Base-by-base conservation (phyloP, 306 rosid genomes). In the Spatholobus suberectus region DNA sequence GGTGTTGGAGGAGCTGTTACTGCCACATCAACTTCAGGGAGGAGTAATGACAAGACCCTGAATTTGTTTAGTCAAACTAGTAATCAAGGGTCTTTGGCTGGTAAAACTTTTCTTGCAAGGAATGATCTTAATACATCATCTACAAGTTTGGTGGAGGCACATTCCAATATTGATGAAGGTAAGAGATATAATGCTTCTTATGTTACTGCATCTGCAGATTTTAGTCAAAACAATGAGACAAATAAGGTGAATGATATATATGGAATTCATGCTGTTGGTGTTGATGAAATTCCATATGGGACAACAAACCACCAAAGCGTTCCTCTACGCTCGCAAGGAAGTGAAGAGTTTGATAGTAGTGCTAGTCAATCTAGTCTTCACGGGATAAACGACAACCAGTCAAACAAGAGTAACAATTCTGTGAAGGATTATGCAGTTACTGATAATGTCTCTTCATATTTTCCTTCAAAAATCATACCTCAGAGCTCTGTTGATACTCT, bases 401-500 rank as follows among this genome's bases (percentile, higher is more conserved):
- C 85, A 43, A 81, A 81, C 67, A 88, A 84, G 81, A 85, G 82
- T 80, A 80, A 43, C 32, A 73, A 79, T 86, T 84, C 81, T 20
- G 27, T 83, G 59, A 86, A 82, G 85, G 92, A 88, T 78, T 83
- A 87, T 82, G 66, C 81, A n/a, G 73, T 83, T 79, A 29, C 73
- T 21, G 87, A 84, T 80, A 78, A 81, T 6, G 76, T 85, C 68
- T 76, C 88, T 76, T 86, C 90, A 49, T 66, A 70, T 59, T 68
- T 83, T 78, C 68, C 88, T 68, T 71, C 89, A 59, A 90, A 85
- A 71, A 77, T 76, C 54, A 72, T 61, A 61, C 87, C 91, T 82
- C 96, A 88, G 85, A 90, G 82, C 66, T 81, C 94, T 85, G 75
- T 82, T 80, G 83, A 86, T 73, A 34, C 85, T 32, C 73, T 62